Evolutionary conservation across 2,329 filamentous ascomycete species (phyloP).

Genomic region (Epichloe aotearoae): DNA sequence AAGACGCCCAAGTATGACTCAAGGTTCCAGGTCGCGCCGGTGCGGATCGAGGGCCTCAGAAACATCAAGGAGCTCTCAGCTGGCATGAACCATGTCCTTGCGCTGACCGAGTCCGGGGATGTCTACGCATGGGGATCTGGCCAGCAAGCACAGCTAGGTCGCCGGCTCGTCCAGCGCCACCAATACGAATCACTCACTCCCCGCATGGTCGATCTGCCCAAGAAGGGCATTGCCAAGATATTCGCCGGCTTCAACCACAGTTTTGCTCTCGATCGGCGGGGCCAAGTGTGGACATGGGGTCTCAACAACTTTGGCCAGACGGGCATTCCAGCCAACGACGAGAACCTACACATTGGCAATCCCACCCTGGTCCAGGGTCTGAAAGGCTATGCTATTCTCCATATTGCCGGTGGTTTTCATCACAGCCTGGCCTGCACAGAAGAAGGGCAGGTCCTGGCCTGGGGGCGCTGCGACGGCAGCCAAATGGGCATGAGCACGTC

Average conservation of each 20-base stretch:
- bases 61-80: slow-evolving; percentile 46
- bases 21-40: slow-evolving; percentile 19
- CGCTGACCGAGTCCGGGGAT: slow-evolving; percentile 40
- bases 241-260: slow-evolving; percentile 53
- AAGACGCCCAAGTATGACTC: slow-evolving; percentile 14
- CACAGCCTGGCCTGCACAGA: slow-evolving; percentile 29
- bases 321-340: slow-evolving; percentile 39
- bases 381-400: slow-evolving; percentile 36
- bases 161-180: slow-evolving; percentile 37
- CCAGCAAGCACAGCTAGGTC: slow-evolving; percentile 35
- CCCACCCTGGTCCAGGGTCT: slow-evolving; percentile 32
- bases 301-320: slow-evolving; percentile 60
- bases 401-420: slow-evolving; percentile 35
- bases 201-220: slow-evolving; percentile 14
- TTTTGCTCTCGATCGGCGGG: slow-evolving; percentile 51
- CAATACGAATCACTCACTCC: slow-evolving; percentile 34
- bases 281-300: slow-evolving; percentile 56
- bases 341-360: slow-evolving; percentile 32
- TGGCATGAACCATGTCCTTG: slow-evolving; percentile 53
- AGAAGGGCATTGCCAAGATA: slow-evolving; percentile 21
- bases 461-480: slow-evolving; percentile 30
- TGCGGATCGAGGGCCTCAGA: slow-evolving; percentile 38
- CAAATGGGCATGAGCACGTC: slow-evolving; percentile 13
- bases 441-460: slow-evolving; percentile 28
- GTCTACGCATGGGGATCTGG: slow-evolving; percentile 11